A percentile compares a stretch with the other conserved stretches of the same genome.
Conservation (phyloP, 2,329 filamentous ascomycete species). For the Chrysoporthe deuterocubensis region DNA sequence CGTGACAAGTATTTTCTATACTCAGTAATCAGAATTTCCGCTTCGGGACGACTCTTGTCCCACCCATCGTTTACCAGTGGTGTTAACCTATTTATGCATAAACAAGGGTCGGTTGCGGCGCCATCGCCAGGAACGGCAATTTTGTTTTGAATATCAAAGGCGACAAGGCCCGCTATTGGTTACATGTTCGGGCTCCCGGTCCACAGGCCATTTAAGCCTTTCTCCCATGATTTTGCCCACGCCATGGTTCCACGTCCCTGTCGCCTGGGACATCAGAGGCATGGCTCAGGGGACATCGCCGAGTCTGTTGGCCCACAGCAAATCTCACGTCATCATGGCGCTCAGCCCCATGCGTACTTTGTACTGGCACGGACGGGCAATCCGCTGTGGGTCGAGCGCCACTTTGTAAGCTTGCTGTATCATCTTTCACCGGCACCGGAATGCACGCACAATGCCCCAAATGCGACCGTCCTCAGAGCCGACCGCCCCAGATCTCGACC, state of each 20-base stretch:
- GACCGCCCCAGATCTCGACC: no score
- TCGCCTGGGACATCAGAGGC: neutral
- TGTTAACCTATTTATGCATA: neutral
- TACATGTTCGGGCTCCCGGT: neutral
- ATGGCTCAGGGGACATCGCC: neutral
- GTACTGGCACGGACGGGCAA: no score
- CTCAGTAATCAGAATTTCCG: conserved; percentile 24
- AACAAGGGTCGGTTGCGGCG: neutral
- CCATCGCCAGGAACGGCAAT: neutral
- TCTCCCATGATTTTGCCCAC: neutral
- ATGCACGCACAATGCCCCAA: neutral
- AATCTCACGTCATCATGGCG: conserved; percentile 1
- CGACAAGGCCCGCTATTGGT: neutral
- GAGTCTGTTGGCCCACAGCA: neutral
- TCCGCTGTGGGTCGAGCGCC: neutral
- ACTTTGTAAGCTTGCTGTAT: no score
- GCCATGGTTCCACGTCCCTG: neutral
- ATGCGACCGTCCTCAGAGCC: neutral
- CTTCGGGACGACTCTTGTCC: neutral
- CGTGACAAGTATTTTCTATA: neutral
- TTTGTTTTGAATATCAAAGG: neutral
- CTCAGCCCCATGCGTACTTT: neutral
- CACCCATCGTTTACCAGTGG: neutral
- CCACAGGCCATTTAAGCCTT: no score
- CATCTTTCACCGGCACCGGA: neutral